Evolutionary conservation across 805 yeast genomes (phyloP), one percentile per base, ranked within the genome.

Genomic region (Wickerhamiella slavikovae): DNA sequence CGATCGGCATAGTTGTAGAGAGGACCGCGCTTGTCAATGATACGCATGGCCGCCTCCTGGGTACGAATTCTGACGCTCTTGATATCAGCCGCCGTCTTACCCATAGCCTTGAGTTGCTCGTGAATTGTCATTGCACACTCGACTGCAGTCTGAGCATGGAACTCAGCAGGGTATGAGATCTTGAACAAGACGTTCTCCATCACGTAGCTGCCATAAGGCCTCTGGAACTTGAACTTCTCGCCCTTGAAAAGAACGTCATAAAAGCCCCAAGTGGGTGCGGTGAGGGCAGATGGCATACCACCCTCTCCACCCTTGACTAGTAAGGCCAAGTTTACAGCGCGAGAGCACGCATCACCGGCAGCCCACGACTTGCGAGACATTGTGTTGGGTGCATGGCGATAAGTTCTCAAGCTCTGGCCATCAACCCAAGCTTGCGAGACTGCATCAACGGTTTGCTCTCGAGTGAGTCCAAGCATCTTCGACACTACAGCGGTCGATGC

Each of bases 341-440:
- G 54, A 11, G 68, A 55, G 29, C 60, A 61, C 9, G 73, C 72
- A 40, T 67, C 73, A 35, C 73, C 74, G 10, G 74, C 74, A 17
- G 74, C 74, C 74, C 74, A 67, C 1, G 71, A 66, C 49, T 67
- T 67, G 43, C 73, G 58, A 6, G 69, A 60, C 50, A 66, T 66
- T 29, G 73, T 68, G 48, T 67, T 67, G 37, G 74, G 73, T 7
- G 72, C 68, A 42, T 67, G 74, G 42, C 74, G 60, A 42, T 67
- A 67, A 18, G 73, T 68, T 47, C 74, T 57, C 35, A 67, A 49
- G 3, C 68, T 40, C 38, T 64, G 70, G 18, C 73, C 73, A 46
- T 67, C 74, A 17, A 59, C 71, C 49, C 66, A 66, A 6, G 72
- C 71, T 36, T 67, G 73, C 4, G 71, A 64, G 4, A 67, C 31